Conservation (phyloP, 371 early-diverging fungal genomes). For the Mucor indicus region DNA sequence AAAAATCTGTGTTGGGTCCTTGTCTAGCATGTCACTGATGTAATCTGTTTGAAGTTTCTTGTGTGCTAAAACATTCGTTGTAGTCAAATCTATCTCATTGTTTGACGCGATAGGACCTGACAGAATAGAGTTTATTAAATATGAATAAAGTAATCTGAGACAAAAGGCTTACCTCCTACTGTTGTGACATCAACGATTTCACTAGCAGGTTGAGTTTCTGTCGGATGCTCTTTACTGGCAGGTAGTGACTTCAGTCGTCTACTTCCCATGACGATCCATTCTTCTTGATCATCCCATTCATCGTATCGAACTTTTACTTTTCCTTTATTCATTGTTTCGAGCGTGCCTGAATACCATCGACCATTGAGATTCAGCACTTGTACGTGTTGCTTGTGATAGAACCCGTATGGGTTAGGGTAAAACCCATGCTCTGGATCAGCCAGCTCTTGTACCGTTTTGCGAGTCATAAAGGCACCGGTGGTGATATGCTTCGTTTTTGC, state of each 20-base stretch:
- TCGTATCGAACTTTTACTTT: constrained; percentile 52
- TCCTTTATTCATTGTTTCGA: constrained; percentile 42
- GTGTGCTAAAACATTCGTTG: too few relatives aligned
- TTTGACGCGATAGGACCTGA: too few relatives aligned
- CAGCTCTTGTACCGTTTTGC: constrained; percentile 43
- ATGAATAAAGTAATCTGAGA: too few relatives aligned
- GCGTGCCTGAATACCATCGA: constrained; percentile 47
- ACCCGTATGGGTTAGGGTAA: constrained; percentile 42
- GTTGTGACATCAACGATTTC: too few relatives aligned
- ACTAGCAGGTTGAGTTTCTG: too few relatives aligned
- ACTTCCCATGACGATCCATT: constrained; percentile 65
- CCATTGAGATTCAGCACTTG: constrained; percentile 49
- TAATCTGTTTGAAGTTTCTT: constrained; percentile 16
- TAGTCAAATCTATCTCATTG: too few relatives aligned
- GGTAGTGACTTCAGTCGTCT: too few relatives aligned
- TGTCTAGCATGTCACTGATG: constrained; percentile 30
- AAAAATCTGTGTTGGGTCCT: constrained; percentile 39
- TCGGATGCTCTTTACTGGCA: too few relatives aligned
- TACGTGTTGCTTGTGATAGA: constrained; percentile 35
- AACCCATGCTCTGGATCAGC: constrained; percentile 28
- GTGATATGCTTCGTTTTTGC: constrained; percentile 24
- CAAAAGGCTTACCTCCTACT: too few relatives aligned
- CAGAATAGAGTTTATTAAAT: too few relatives aligned
- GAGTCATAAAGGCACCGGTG: constrained; percentile 51
- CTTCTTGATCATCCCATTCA: constrained; percentile 58